These are phyloP conservation scores for Yamagishiella unicocca DNA, from an alignment of 139 green algal species.

Conservation along the genomic window DNA sequence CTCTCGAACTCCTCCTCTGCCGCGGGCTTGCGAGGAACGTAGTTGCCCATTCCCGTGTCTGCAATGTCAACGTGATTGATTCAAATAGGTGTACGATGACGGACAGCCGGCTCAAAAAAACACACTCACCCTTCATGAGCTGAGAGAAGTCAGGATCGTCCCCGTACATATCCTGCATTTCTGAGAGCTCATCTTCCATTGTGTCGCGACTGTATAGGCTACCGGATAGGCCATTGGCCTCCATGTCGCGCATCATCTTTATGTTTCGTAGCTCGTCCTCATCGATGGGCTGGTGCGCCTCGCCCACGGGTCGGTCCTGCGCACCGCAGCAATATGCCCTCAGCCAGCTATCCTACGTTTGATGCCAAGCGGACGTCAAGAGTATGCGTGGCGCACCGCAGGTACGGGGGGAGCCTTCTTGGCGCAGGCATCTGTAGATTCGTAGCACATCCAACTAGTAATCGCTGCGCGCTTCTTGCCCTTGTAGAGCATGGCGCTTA, in stretches of 20 bases:
- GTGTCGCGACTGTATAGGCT: constrained; percentile 77
- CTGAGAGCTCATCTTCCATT: constrained; percentile 41
- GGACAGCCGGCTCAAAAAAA: not conserved
- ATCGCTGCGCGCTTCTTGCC: constrained; percentile 52
- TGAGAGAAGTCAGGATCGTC: constrained; percentile 29
- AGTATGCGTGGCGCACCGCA: constrained; percentile 49
- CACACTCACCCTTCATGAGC: constrained; percentile 1
- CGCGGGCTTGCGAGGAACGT: not conserved
- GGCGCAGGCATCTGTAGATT: constrained; percentile 71
- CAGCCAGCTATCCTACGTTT: too few relatives aligned
- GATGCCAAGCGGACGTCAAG: not conserved
- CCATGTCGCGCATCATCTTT: constrained; percentile 67
- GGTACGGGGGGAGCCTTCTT: constrained; percentile 68
- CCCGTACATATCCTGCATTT: constrained; percentile 11
- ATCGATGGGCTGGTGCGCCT: constrained; percentile 48
- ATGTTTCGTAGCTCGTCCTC: constrained; percentile 53
- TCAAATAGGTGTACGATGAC: not conserved
- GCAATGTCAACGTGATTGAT: too few relatives aligned
- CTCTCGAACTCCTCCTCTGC: not conserved
- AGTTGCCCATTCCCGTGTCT: constrained; percentile 29
- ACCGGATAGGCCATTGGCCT: constrained; percentile 73
- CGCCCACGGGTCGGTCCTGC: constrained; percentile 52
- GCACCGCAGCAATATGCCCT: too few relatives aligned
- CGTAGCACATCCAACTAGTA: constrained; percentile 72
- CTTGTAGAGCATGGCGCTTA: constrained; percentile 60